Evolutionary conservation across 2,329 filamentous ascomycete species (phyloP).

Genomic region (Tolypocladium ophioglossoides): DNA sequence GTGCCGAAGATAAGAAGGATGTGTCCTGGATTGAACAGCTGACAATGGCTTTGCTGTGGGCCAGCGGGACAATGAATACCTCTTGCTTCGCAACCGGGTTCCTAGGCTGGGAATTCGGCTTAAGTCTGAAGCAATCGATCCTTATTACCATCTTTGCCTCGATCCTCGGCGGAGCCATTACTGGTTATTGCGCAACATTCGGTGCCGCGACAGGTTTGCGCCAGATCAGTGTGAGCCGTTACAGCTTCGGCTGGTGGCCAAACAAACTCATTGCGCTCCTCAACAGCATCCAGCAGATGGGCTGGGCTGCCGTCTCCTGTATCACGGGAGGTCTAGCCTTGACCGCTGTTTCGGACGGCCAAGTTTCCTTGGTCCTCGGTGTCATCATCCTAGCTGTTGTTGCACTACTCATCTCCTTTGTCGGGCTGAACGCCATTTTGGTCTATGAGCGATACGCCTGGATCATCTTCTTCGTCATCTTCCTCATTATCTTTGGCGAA

Average conservation of each 20-base stretch:
- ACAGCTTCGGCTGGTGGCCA: conserved; percentile 40
- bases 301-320: conserved; percentile 39
- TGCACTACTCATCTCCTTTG: conserved; percentile 38
- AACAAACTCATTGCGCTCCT: conserved; percentile 37
- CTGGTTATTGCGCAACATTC: conserved; percentile 38
- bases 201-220: conserved; percentile 38
- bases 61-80: conserved; percentile 38
- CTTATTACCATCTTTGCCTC: conserved; percentile 34
- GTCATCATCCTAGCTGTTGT: conserved; percentile 41
- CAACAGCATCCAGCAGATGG: conserved; percentile 26
- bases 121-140: conserved; percentile 32
- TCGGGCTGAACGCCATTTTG: conserved; percentile 38
- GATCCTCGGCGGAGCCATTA: conserved; percentile 19
- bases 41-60: conserved; percentile 42
- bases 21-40: conserved; percentile 27
- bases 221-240: conserved; percentile 38
- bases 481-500: conserved; percentile 38
- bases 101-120: conserved; percentile 36
- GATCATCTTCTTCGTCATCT: conserved; percentile 34
- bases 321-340: conserved; percentile 40
- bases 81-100: conserved; percentile 41
- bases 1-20: conserved; percentile 26
- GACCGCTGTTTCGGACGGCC: conserved; percentile 31
- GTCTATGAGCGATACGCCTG: conserved; percentile 40
- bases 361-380: conserved; percentile 37